Base-by-base conservation (phyloP, 2,329 filamentous ascomycete species). In the Trichoderma semiorbis region DNA sequence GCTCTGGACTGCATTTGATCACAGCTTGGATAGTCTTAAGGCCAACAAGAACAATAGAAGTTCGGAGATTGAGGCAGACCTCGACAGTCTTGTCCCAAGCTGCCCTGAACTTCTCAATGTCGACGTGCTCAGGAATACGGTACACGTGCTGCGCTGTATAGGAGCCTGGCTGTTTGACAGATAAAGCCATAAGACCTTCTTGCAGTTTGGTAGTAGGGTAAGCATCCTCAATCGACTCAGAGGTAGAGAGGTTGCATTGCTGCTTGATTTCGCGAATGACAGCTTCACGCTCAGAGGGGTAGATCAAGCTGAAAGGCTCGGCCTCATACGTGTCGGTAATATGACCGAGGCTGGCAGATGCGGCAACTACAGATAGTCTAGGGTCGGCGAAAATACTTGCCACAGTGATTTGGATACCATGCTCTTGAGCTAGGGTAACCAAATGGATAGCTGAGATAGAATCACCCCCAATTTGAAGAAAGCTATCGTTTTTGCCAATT, bases 381-480 rank as follows among this genome's bases (percentile, higher is more conserved):
- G 68, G 61, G 30, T 66, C 69, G 18, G 47, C 58, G 18, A 72
- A 72, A 14, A 72, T 69, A 14, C 16, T 55, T 21, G 53, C 64
- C 12, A 72, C 64, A 0, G 70, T 72, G 28, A 72, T 24, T 18
- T 24, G 24, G 18, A 72, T 53, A 14, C 47, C 32, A 5, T 74
- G 74, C 3, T 74, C 76, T 69, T 81, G 78, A 4, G 82, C 82
- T 34, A 78, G 77, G 3, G 83, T 78, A 0, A 84, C 81, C 0
- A 85, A 75, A 64, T 79, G 80, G 82, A 85, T 85, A 0, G 84
- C 83, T 5, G 78, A 78, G 11, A 85, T 78, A 0, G 84, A 85
- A 75, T 85, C 83, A 7, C 84, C 83, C 3, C 83, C 83, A 2
- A 72, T 57, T 53, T 69, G 72, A 7, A 74, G 66, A 60, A 74